Percentiles rank a stretch among this genome's conserved stretches.
phyloP scores from a whole-genome alignment of 495 filamentous ascomycete genomes.

The Neurospora pannonica region DNA sequence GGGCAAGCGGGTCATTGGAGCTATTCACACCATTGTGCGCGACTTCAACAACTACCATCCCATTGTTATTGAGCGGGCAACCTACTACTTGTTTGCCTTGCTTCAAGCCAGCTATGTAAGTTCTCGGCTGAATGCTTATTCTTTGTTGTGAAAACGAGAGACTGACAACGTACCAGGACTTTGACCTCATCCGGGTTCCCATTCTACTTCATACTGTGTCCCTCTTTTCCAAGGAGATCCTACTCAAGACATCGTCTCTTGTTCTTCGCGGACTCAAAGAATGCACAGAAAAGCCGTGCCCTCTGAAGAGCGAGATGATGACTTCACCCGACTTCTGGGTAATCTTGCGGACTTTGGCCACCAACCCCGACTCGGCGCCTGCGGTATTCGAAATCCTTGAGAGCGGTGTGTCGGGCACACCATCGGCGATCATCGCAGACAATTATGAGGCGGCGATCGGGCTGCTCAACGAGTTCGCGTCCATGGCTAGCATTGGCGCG shows the following conservation, averaged over 20 bases:
- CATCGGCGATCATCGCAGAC: slow-evolving; percentile 77
- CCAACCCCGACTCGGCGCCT: slow-evolving; percentile 55
- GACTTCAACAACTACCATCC: slow-evolving; percentile 70
- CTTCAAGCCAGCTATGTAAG: slow-evolving; percentile 81
- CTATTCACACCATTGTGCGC: slow-evolving; percentile 70
- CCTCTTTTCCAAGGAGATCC: slow-evolving; percentile 64
- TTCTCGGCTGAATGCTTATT: slow-evolving; percentile 1
- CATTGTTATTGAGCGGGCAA: slow-evolving; percentile 67
- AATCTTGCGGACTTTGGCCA: slow-evolving; percentile 67
- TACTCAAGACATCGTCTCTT: slow-evolving; percentile 65
- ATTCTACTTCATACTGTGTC: slow-evolving; percentile 88
- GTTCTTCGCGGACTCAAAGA: slow-evolving; percentile 69
- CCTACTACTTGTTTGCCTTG: slow-evolving; percentile 78
- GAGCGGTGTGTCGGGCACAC: slow-evolving; percentile 52
- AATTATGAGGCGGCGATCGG: slow-evolving; percentile 84
- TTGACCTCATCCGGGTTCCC: slow-evolving; percentile 85
- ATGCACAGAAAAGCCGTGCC: slow-evolving; percentile 66
- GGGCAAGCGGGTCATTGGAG: slow-evolving; percentile 69
- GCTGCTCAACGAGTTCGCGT: slow-evolving; percentile 83
- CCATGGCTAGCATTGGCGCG: slow-evolving; percentile 72
- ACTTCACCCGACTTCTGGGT: slow-evolving; percentile 97
- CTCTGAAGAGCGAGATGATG: slow-evolving; percentile 82
- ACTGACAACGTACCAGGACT: slow-evolving; percentile 48
- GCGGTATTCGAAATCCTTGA: slow-evolving; percentile 78
- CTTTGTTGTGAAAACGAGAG: background rate